phyloP scores from a whole-genome alignment of 2,329 filamentous ascomycete genomes.

The Aspergillus intermedius region DNA sequence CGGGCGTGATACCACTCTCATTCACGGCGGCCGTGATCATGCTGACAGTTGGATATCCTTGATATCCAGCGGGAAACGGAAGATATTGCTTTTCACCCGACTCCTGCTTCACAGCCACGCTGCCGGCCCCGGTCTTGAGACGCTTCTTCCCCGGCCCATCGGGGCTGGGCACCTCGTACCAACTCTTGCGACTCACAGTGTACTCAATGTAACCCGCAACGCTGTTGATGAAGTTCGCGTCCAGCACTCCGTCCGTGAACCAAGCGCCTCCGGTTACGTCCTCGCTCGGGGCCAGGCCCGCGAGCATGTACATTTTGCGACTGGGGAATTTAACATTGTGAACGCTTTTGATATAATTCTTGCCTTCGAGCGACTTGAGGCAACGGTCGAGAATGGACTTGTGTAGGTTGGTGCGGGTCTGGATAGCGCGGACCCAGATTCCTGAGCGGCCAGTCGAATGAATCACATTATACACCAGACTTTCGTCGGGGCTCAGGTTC shows the following conservation, averaged over 20 bases:
- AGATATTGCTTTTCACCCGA: conserved; percentile 32
- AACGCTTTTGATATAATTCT: conserved; percentile 78
- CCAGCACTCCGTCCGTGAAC: conserved; percentile 87
- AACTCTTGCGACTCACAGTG: conserved; percentile 65
- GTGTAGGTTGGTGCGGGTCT: conserved; percentile 72
- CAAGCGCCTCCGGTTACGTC: conserved; percentile 89
- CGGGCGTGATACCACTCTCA: conserved; percentile 61
- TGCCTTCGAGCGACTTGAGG: conserved; percentile 75
- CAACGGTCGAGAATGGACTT: conserved; percentile 73
- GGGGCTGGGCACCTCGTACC: conserved; percentile 48
- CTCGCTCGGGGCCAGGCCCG: conserved; percentile 74
- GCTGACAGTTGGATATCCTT: conserved; percentile 70
- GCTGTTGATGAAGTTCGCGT: conserved; percentile 77
- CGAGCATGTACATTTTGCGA: conserved; percentile 94
- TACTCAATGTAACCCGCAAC: conserved; percentile 68
- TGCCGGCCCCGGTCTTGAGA: conserved; percentile 30
- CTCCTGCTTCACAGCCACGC: conserved; percentile 24
- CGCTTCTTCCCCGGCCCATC: conserved; percentile 36
- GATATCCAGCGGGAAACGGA: conserved; percentile 59
- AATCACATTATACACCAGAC: conserved; percentile 80
- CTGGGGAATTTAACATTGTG: conserved; percentile 86
- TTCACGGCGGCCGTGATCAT: conserved; percentile 72
- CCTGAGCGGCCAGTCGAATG: conserved; percentile 79
- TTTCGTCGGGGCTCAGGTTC: conserved; percentile 60
- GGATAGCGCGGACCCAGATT: conserved; percentile 85